phyloP scores from a whole-genome alignment of 495 filamentous ascomycete genomes.

The Achaetomiella virescens region DNA sequence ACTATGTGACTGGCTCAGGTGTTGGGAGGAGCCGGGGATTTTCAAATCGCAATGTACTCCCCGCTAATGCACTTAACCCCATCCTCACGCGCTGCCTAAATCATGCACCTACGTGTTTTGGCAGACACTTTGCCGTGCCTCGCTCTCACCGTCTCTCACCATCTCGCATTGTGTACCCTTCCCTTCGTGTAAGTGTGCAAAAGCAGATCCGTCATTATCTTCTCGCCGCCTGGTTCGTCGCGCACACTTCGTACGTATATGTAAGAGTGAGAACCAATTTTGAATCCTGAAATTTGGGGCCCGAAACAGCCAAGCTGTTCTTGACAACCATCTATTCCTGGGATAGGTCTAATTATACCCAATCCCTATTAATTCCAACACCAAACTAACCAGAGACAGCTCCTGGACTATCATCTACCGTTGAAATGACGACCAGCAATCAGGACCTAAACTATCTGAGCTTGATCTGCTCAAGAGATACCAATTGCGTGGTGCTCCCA shows the following conservation, averaged over 20 bases:
- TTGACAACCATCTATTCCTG: background rate
- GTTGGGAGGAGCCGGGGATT: background rate
- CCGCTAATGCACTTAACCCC: background rate
- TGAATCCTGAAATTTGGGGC: background rate
- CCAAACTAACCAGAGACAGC: background rate
- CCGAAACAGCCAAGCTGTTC: background rate
- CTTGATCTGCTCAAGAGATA: conserved; percentile 8
- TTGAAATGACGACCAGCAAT: background rate
- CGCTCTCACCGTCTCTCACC: no score
- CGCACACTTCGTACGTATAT: no score
- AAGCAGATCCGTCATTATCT: no score
- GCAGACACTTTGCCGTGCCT: no score
- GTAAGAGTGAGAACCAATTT: no score
- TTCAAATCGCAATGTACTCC: no score
- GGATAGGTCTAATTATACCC: background rate
- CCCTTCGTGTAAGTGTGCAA: no score
- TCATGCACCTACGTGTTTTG: no score
- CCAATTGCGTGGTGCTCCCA: conserved; percentile 4
- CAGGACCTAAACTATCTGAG: background rate
- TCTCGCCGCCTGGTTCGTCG: no score
- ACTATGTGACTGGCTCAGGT: background rate
- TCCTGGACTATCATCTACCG: background rate
- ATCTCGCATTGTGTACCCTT: no score
- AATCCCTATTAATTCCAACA: background rate
- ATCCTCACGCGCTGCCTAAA: no score